Base-by-base conservation (phyloP, 345 rosid genomes). In the Kernera saxatilis region DNA sequence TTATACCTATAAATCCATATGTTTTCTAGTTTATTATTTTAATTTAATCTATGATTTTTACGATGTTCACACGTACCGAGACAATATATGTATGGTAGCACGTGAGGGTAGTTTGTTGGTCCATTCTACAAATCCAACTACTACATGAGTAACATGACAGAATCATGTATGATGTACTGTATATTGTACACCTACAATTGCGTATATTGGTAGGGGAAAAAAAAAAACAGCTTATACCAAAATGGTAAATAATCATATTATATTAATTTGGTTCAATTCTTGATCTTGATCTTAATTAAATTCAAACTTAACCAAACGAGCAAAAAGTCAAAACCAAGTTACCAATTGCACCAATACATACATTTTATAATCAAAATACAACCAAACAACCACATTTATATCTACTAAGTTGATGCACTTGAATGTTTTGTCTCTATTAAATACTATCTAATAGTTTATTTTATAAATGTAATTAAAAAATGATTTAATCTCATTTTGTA, bases 41-140 rank as follows among this genome's bases (percentile, higher is more conserved):
- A n/a, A 26, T 26, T 17, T 1, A 7, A 43, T 21, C 4, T 70
- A 49, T 37, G 36, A 39, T 26, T 7, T 21, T 71, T 26, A 12
- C 12, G 52, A 70, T 49, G 60, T 51, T 29, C 75, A 62, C 37
- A 32, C 27, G 13, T 55, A 46, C 51, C 51, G 30, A 55, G 32
- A 56, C 8, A 65, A 29, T 67, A 67, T 58, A 30, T 73, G 72
- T 30, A 50, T 30, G 56, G 65, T 36, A 26, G 43, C 18, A 73
- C 58, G 61, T 59, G 67, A 73, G 29, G 15, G 60, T 48, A 43
- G 52, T 49, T 73, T 66, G 46, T 66, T 49, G 36, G 77, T 73
- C 72, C 27, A 58, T 36, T 73, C 36, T 49, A 57, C 53, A 67
- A 39, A 39, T 66, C 29, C 37, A 57, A 73, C 61, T 15, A 73